Evolutionary conservation across 1,284 basidiomycete species (phyloP).

Genomic region (Trametes polyzona): DNA sequence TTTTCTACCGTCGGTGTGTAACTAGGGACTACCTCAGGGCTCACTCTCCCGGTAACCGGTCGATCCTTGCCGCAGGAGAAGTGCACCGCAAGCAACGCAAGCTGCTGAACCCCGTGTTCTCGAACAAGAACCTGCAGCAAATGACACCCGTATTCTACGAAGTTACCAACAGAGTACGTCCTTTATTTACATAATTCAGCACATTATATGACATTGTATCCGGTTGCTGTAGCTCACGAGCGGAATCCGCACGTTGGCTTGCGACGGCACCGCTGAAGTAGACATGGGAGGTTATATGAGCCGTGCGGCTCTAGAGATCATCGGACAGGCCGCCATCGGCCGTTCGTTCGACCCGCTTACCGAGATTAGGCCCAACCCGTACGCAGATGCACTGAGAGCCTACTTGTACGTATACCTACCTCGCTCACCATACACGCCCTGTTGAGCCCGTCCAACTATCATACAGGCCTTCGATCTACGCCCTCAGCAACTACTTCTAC

Average conservation of each 20-base stretch:
- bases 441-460: no score
- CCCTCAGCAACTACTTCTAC: neutral
- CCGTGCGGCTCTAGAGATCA: conserved; percentile 35
- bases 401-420: conserved; percentile 23
- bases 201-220: neutral
- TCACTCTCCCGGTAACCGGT: neutral
- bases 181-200: no score
- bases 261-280: conserved; percentile 19
- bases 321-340: conserved; percentile 36
- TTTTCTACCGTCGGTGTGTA: neutral
- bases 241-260: conserved; percentile 9
- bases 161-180: conserved; percentile 10
- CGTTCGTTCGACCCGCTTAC: conserved; percentile 35
- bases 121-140: conserved; percentile 28
- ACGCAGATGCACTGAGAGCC: conserved; percentile 27
- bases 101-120: conserved; percentile 35
- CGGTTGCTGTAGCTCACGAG: conserved; percentile 13
- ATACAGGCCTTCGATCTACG: neutral
- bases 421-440: no score
- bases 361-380: conserved; percentile 22
- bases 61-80: conserved; percentile 16
- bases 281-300: conserved; percentile 35
- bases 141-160: conserved; percentile 30
- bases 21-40: neutral
- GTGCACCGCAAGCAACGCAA: conserved; percentile 28